Percentiles rank a stretch among this genome's conserved stretches.
These are phyloP conservation scores for Dactylellina parvicollis DNA, from an alignment of 2,329 filamentous ascomycete genomes.

Conservation along the genomic window DNA sequence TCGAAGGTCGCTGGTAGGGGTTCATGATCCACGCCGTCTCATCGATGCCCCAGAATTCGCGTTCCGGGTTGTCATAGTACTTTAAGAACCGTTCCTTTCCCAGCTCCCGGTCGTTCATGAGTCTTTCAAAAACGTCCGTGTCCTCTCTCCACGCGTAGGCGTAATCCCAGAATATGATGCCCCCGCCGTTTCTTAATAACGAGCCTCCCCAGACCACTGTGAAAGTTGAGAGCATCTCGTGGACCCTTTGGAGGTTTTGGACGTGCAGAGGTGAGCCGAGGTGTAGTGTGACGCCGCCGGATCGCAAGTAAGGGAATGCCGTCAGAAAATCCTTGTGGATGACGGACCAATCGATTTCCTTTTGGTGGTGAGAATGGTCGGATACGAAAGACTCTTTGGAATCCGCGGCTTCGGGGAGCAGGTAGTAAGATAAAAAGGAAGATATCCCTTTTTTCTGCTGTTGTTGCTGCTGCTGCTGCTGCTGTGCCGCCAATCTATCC, in stretches of 20 bases:
- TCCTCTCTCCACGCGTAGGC: conserved; percentile 52
- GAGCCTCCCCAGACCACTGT: conserved; percentile 43
- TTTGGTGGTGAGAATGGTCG: conserved; percentile 38
- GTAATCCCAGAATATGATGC: conserved; percentile 50
- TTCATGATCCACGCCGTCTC: conserved; percentile 53
- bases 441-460: conserved; percentile 45
- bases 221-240: conserved; percentile 39
- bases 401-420: conserved; percentile 44
- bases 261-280: conserved; percentile 49
- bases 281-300: conserved; percentile 42
- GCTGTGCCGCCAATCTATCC: conserved; percentile 1
- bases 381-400: conserved; percentile 50
- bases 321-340: conserved; percentile 50
- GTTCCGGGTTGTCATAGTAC: conserved; percentile 53
- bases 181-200: conserved; percentile 40
- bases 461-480: too few species aligned
- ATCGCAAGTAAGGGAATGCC: conserved; percentile 38
- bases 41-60: conserved; percentile 51
- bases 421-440: conserved; percentile 47
- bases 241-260: conserved; percentile 38
- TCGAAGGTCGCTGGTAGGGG: conserved; percentile 39
- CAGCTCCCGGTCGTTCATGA: conserved; percentile 41
- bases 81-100: conserved; percentile 48
- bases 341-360: conserved; percentile 45
- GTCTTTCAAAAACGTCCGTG: conserved; percentile 43